Conservation (phyloP, 495 filamentous ascomycete species). For the Wilcoxina mikolae region DNA sequence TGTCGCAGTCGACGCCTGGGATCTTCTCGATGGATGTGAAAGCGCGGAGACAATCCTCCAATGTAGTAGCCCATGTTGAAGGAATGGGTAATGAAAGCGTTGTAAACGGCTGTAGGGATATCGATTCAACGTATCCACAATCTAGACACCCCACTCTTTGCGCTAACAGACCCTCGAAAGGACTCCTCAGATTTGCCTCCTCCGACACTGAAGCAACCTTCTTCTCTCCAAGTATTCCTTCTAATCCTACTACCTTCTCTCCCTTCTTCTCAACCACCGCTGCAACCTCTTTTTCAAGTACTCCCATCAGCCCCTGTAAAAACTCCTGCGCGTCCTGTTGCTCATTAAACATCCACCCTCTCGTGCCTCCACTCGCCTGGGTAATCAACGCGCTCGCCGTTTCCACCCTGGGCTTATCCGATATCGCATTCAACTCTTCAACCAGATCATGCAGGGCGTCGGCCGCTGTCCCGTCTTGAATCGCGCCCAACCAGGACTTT, state of each 20-base stretch:
- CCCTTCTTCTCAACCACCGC: slow-evolving; percentile 29
- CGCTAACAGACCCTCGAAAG: slow-evolving; percentile 74
- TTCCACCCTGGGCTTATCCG: neutral
- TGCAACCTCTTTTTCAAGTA: slow-evolving; percentile 63
- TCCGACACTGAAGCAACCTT: slow-evolving; percentile 6
- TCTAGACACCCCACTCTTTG: slow-evolving; percentile 77
- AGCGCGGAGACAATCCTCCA: slow-evolving; percentile 66
- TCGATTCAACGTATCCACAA: slow-evolving; percentile 74
- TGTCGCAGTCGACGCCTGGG: slow-evolving; percentile 75
- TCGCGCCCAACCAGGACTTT: slow-evolving; percentile 17
- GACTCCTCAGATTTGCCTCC: slow-evolving; percentile 36
- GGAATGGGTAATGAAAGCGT: slow-evolving; percentile 70
- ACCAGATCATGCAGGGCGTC: slow-evolving; percentile 11
- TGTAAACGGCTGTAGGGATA: slow-evolving; percentile 83
- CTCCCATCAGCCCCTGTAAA: slow-evolving; percentile 74
- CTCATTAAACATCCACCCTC: slow-evolving; percentile 32
- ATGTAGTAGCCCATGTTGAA: slow-evolving; percentile 34
- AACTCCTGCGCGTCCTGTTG: slow-evolving; percentile 99
- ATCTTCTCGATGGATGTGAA: slow-evolving; percentile 76
- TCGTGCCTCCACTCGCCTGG: neutral
- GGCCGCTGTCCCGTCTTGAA: slow-evolving; percentile 9
- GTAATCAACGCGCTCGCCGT: slow-evolving; percentile 1
- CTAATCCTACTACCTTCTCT: slow-evolving; percentile 12
- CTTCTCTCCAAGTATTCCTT: slow-evolving; percentile 16
- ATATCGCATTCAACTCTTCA: slow-evolving; percentile 12